Evolutionary conservation across 495 filamentous ascomycete genomes (phyloP), one percentile per base, ranked within the genome.

Genomic region (Penicillium waksmanii): DNA sequence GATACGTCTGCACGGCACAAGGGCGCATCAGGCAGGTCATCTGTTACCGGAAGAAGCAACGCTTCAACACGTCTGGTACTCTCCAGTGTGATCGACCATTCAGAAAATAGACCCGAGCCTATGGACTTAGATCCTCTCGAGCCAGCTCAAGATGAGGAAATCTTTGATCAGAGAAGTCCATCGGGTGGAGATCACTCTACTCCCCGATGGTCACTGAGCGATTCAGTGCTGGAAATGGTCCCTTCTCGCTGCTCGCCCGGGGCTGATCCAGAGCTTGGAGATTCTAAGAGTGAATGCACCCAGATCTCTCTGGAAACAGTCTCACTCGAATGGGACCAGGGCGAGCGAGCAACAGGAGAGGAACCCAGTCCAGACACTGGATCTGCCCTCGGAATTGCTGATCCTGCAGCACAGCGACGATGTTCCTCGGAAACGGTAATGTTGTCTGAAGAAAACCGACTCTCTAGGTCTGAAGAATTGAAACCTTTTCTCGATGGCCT

Each of bases 231-330:
- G 17, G 17, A 21, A 46, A 18, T 18, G 10, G 43, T 21, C 8
- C 17, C 43, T 10, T 46, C 15, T 19, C 0, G 43, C 3, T 10
- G 23, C 17, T 46, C 43, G 7, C 43, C 15, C 43, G 0, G 4
- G 9, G 25, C 42, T 35, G 7, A 17, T 19, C 42, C 42, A 19
- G 53, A 46, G 31, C 9, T 36, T 19, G 23, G 44, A 9, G 53
- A 55, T 55, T n/a, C 19, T 35, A 55, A 13, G 42, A 55, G 53
- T 55, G 40, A 55, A 42, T 46, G 23, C 27, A 46, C 40, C 27
- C 23, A 31, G 44, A 44, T 55, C 40, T 47, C 53, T 11, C 18
- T 47, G 25, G 52, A 54, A 38, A 42, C 35, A 54, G 36, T 27
- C 15, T 35, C 35, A 27, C 52, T 54, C 18, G 36, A 25, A 4